Conservation (phyloP, 106 monocot genomes). For the Xerophyta viscosa region DNA sequence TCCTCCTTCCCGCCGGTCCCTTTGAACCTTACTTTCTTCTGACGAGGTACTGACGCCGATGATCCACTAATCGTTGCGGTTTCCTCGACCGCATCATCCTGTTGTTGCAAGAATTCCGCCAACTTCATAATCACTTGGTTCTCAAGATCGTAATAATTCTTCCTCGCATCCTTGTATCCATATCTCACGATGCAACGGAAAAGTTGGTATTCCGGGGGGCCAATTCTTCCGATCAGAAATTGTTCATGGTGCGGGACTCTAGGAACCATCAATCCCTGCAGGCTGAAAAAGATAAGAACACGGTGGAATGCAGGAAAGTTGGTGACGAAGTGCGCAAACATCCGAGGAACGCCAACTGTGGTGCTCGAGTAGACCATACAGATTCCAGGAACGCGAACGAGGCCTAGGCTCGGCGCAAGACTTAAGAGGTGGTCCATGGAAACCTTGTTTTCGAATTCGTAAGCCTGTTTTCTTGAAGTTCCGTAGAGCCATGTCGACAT, state of each 20-base stretch:
- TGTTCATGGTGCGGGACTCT: conserved; percentile 34
- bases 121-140: conserved; percentile 51
- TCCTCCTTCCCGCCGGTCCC: conserved; percentile 21
- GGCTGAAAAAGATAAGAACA: conserved; percentile 45
- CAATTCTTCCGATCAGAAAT: conserved; percentile 51
- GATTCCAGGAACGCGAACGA: conserved; percentile 63
- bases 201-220: conserved; percentile 25
- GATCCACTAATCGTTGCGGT: conserved; percentile 8
- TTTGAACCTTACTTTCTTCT: conserved; percentile 22
- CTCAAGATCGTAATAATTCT: conserved; percentile 48
- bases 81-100: conserved; percentile 1
- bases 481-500: conserved; percentile 79
- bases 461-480: conserved; percentile 41
- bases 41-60: not conserved
- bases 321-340: conserved; percentile 78
- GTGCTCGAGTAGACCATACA: conserved; percentile 45
- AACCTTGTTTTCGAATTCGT: conserved; percentile 62
- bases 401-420: conserved; percentile 35
- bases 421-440: conserved; percentile 37
- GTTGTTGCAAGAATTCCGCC: conserved; percentile 47
- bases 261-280: conserved; percentile 41
- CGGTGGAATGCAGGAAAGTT: conserved; percentile 77
- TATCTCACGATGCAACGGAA: conserved; percentile 50
- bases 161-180: conserved; percentile 58
- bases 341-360: conserved; percentile 36